These are phyloP conservation scores for Fusarium acutatum DNA, from an alignment of 2,329 filamentous ascomycete species.

Conservation along the genomic window DNA sequence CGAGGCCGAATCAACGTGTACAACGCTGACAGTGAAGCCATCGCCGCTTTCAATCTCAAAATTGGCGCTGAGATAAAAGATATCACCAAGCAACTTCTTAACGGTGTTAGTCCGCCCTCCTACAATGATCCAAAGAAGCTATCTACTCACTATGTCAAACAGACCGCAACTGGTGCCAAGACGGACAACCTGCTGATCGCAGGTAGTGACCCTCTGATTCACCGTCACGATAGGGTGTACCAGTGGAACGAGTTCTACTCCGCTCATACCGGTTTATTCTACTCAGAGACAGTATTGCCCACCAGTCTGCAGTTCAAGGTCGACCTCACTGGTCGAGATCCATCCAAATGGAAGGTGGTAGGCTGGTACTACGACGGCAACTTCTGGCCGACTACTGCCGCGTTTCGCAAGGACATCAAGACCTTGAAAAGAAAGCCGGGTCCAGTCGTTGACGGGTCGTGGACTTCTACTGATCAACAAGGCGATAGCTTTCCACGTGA, in stretches of 20 bases:
- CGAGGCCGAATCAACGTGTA: constrained; percentile 32
- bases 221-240: constrained; percentile 52
- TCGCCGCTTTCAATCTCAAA: constrained; percentile 14
- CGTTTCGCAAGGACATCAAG: not conserved
- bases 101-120: not conserved
- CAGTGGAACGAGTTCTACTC: constrained; percentile 59
- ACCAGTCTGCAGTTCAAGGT: constrained; percentile 54
- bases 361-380: constrained; percentile 64
- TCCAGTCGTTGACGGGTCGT: constrained; percentile 6
- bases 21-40: constrained; percentile 31
- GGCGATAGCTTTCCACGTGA: constrained; percentile 2
- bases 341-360: constrained; percentile 58
- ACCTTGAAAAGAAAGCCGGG: not conserved
- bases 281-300: constrained; percentile 56
- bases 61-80: constrained; percentile 12
- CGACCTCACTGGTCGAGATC: constrained; percentile 61
- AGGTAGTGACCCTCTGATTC: constrained; percentile 43
- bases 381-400: constrained; percentile 61
- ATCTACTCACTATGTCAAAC: not conserved
- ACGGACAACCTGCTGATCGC: constrained; percentile 21
- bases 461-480: constrained; percentile 20
- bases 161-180: constrained; percentile 21
- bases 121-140: accelerated
- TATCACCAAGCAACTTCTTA: constrained; percentile 25
- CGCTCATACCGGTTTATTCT: constrained; percentile 41